These are phyloP conservation scores for Salix udensis DNA, from an alignment of 345 rosid genomes.

Conservation along the genomic window DNA sequence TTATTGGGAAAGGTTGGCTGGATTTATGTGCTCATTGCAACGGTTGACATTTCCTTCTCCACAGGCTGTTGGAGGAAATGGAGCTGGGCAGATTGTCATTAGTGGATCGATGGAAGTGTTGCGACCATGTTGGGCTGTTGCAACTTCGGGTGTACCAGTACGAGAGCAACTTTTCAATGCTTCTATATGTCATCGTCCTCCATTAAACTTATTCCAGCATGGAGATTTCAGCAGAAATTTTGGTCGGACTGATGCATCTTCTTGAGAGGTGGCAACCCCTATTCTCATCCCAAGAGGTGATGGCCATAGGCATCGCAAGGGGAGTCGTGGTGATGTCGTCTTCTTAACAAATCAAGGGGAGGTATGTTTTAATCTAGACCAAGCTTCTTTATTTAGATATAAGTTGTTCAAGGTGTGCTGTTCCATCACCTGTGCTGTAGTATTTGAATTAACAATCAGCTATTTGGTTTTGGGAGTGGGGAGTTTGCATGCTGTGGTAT, in stretches of 20 bases:
- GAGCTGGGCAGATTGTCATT: conserved; percentile 70
- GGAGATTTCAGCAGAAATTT: conserved; percentile 70
- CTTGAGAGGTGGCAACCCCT: conserved; percentile 91
- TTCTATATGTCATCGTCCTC: conserved; percentile 82
- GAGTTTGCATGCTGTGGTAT: no score
- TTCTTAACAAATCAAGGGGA: conserved; percentile 96
- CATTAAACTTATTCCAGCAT: conserved; percentile 75
- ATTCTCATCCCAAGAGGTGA: conserved; percentile 83
- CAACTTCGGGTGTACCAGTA: conserved; percentile 94
- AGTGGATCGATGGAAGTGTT: conserved; percentile 81
- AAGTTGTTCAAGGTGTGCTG: neutral
- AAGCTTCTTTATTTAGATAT: neutral
- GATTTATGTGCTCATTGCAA: conserved; percentile 1
- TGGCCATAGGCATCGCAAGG: conserved; percentile 73
- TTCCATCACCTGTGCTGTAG: neutral
- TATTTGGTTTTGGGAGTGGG: neutral
- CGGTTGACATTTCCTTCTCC: conserved; percentile 10
- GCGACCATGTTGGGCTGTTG: conserved; percentile 92
- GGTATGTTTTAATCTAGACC: conserved; percentile 42
- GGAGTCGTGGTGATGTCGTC: conserved; percentile 87
- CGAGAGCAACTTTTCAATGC: conserved; percentile 94
- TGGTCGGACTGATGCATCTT: conserved; percentile 56
- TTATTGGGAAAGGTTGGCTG: neutral
- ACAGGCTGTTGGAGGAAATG: conserved; percentile 96
- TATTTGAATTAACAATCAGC: neutral